Conservation (phyloP, 495 filamentous ascomycete genomes). For the Clavariopsis aquatica region DNA sequence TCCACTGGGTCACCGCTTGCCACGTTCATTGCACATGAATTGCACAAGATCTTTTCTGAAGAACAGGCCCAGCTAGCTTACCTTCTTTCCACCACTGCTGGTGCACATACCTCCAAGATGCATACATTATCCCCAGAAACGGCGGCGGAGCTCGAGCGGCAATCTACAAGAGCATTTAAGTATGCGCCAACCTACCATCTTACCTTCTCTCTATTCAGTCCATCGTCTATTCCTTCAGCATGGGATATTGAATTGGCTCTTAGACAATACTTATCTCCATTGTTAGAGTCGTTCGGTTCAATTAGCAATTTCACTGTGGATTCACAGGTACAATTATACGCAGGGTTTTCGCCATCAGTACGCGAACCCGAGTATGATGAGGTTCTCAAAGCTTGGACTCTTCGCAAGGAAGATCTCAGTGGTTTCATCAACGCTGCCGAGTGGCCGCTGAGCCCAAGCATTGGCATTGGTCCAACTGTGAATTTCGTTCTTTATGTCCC, state of each 20-base stretch:
- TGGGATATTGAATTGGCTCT: conserved; percentile 92
- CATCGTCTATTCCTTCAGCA: conserved; percentile 70
- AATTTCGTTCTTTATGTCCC: conserved; percentile 93
- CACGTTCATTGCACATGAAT: conserved; percentile 73
- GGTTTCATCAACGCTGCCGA: conserved; percentile 97
- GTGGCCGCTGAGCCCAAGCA: conserved; percentile 93
- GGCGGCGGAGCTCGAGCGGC: conserved; percentile 56
- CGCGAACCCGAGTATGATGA: conserved; percentile 58
- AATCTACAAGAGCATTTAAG: conserved; percentile 78
- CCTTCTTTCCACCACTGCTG: conserved; percentile 61
- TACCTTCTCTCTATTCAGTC: conserved; percentile 92
- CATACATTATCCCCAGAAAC: conserved; percentile 51
- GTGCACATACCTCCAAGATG: conserved; percentile 20
- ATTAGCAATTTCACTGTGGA: conserved; percentile 97
- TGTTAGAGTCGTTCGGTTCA: conserved; percentile 71
- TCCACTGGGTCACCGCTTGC: conserved; percentile 75
- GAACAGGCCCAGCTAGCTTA: conserved; percentile 88
- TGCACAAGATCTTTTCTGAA: conserved; percentile 79
- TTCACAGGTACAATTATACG: conserved; percentile 93
- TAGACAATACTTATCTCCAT: conserved; percentile 75
- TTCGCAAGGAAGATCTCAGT: conserved; percentile 84
- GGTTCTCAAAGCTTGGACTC: conserved; percentile 57
- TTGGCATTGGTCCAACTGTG: conserved; percentile 86
- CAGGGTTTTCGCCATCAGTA: conserved; percentile 73
- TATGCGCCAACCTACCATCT: conserved; percentile 94